phyloP scores from a whole-genome alignment of 352 stramenopile species.

The Globisporangium camurandrum region DNA sequence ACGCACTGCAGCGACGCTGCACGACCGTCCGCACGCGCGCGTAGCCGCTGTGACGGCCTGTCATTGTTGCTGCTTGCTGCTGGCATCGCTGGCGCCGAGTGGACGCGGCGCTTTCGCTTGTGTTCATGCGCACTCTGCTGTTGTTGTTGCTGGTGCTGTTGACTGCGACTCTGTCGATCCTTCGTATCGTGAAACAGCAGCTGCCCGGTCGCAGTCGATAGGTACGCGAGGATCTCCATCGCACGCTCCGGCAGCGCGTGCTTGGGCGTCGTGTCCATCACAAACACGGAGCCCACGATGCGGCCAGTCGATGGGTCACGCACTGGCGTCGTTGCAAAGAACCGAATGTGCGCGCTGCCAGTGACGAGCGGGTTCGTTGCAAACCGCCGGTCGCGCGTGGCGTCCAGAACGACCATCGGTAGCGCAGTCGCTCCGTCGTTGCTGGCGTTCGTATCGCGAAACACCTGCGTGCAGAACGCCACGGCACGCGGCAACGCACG shows the following conservation, averaged over 20 bases:
- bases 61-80: not conserved
- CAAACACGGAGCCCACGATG: constrained; percentile 75
- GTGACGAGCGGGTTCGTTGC: constrained; percentile 80
- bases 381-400: constrained; percentile 79
- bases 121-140: not conserved
- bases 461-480: constrained; percentile 53
- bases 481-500: constrained; percentile 49
- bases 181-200: constrained; percentile 31
- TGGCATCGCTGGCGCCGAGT: constrained; percentile 14
- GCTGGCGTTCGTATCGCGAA: no score
- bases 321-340: constrained; percentile 86
- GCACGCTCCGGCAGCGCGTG: constrained; percentile 30
- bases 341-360: constrained; percentile 84
- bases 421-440: no score
- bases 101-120: constrained; percentile 17
- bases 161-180: not conserved
- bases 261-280: constrained; percentile 65
- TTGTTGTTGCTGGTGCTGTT: constrained; percentile 1
- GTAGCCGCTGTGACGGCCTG: not conserved
- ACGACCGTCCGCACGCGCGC: constrained; percentile 17
- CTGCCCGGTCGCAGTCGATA: constrained; percentile 42
- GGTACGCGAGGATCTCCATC: constrained; percentile 65
- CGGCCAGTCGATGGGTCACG: constrained; percentile 45
- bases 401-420: constrained; percentile 79
- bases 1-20: constrained; percentile 36